Conservation (phyloP, 192 early-diverging fungal genomes). For the Coemansia sp. region DNA sequence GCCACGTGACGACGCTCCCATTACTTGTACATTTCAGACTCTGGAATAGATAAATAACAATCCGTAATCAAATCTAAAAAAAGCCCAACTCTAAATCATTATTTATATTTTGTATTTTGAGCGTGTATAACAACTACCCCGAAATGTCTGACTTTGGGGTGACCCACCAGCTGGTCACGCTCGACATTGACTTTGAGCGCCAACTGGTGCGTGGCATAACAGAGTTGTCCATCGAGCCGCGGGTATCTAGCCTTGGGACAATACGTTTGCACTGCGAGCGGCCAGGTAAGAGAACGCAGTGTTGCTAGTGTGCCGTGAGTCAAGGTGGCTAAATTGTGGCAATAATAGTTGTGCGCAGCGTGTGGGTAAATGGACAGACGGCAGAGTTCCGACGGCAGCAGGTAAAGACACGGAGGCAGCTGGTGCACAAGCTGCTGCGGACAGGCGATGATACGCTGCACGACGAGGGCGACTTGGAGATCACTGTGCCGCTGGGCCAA, state of each 20-base stretch:
- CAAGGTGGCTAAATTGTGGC: not conserved
- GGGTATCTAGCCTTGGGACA: slow-evolving; percentile 6
- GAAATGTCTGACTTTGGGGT: slow-evolving; percentile 30
- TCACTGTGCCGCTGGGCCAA: slow-evolving; percentile 12
- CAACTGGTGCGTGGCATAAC: slow-evolving; percentile 44
- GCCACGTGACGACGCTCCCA: too few species aligned
- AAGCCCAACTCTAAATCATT: too few species aligned
- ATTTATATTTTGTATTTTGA: not conserved
- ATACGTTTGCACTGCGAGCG: slow-evolving; percentile 47
- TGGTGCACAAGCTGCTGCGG: slow-evolving; percentile 22
- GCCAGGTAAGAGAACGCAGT: slow-evolving; percentile 28
- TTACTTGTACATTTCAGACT: not conserved
- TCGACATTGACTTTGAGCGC: slow-evolving; percentile 43
- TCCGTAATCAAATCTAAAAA: not conserved
- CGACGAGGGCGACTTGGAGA: slow-evolving; percentile 28
- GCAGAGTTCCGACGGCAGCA: slow-evolving; percentile 22
- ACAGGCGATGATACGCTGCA: not conserved
- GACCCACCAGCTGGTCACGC: slow-evolving; percentile 49
- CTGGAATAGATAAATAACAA: not conserved
- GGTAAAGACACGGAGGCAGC: slow-evolving; percentile 21
- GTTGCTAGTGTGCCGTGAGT: too few species aligned
- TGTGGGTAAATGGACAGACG: slow-evolving; percentile 20
- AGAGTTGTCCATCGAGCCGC: slow-evolving; percentile 44
- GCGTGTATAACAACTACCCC: not conserved
- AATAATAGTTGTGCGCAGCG: slow-evolving; percentile 22